Conservation (phyloP, 257 asterid genomes). For the Gynochthodes officinalis region DNA sequence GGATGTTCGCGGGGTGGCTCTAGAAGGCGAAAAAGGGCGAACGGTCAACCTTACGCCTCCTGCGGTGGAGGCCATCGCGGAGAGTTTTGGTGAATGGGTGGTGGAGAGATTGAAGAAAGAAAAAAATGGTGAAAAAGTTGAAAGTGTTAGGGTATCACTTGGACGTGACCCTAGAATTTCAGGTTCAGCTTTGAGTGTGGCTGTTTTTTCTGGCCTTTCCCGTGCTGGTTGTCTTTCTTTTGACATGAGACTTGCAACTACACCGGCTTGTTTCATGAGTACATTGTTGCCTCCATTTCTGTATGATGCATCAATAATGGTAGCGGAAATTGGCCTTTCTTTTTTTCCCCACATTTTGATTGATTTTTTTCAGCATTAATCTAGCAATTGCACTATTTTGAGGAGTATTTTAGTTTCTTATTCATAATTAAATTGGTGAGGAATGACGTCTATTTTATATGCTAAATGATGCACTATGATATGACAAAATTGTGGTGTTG, state of each 20-base stretch:
- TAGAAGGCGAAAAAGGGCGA: conserved; percentile 80
- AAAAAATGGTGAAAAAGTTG: conserved; percentile 18
- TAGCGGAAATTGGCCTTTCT: neutral
- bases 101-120: conserved; percentile 27
- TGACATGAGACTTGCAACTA: conserved; percentile 95
- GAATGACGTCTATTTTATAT: too few relatives aligned
- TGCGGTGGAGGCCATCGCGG: conserved; percentile 85
- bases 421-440: neutral
- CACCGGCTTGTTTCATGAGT: conserved; percentile 98
- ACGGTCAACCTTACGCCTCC: conserved; percentile 69
- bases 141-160: conserved; percentile 53
- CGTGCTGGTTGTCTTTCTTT: conserved; percentile 68
- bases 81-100: conserved; percentile 97
- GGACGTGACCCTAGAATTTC: conserved; percentile 89
- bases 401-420: neutral
- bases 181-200: conserved; percentile 56
- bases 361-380: too few relatives aligned
- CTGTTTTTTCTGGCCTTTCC: conserved; percentile 64
- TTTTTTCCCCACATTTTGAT: too few relatives aligned
- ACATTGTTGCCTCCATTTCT: conserved; percentile 63
- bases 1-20: conserved; percentile 89
- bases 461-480: too few relatives aligned
- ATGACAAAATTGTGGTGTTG: too few relatives aligned
- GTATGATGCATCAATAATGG: conserved; percentile 89
- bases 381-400: neutral